Conservation (phyloP, 176 grass and related monocot genomes). For the Eragrostis nindensis region DNA sequence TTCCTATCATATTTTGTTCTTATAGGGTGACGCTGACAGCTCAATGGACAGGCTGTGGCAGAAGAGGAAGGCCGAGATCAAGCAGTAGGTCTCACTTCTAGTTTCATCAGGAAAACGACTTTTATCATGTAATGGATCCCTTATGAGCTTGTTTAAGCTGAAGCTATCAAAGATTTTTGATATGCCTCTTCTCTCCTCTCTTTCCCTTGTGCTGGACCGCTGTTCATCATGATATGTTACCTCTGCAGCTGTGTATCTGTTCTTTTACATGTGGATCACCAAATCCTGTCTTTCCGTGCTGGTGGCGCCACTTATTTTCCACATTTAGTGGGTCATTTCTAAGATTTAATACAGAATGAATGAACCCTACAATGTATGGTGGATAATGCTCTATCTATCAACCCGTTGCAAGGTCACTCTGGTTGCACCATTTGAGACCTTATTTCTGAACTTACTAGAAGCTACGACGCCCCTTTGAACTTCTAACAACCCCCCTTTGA, state of each 20-base stretch:
- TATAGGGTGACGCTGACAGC: conserved; percentile 76
- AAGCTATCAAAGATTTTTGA: background rate
- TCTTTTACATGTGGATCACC: background rate
- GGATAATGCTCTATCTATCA: too few species aligned
- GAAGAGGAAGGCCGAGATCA: conserved; percentile 72
- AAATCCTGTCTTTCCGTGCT: background rate
- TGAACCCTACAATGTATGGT: too few species aligned
- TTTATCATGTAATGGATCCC: background rate
- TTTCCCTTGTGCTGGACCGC: background rate
- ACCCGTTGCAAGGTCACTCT: too few species aligned
- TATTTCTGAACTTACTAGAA: too few species aligned
- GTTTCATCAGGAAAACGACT: conserved; percentile 28
- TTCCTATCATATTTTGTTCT: background rate
- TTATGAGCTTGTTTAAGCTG: background rate
- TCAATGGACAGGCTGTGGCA: conserved; percentile 86
- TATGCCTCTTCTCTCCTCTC: background rate
- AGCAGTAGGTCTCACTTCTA: conserved; percentile 50
- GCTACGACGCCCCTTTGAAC: too few species aligned
- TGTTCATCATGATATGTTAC: background rate
- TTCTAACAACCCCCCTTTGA: too few species aligned
- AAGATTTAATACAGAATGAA: too few species aligned
- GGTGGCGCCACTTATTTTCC: background rate
- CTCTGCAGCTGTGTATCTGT: background rate
- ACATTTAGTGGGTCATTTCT: too few species aligned
- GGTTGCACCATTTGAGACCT: too few species aligned